A percentile compares a stretch with the other conserved stretches of the same genome.
Evolutionary conservation across 2,329 filamentous ascomycete species (phyloP).

Genomic region (Colletotrichum musae): DNA sequence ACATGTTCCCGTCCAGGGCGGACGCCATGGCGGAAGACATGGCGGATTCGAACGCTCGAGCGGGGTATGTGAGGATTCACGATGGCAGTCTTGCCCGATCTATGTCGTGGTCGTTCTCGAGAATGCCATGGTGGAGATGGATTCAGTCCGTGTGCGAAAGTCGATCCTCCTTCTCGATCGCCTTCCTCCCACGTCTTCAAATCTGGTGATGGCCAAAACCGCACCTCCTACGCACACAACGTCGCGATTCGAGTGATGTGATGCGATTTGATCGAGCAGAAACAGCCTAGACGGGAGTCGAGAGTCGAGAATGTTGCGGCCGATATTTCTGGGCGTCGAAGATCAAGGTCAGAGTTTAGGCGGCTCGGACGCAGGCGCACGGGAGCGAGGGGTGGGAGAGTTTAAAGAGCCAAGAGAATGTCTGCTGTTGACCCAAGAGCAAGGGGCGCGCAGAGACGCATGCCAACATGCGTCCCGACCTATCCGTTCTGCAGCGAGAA

Average conservation of each 20-base stretch:
- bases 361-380: conserved; percentile 1
- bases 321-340: conserved; percentile 13
- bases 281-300: conserved; percentile 1
- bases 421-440: background rate
- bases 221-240: background rate
- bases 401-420: conserved; percentile 19
- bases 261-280: background rate
- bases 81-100: conserved; percentile 28
- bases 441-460: conserved; percentile 23
- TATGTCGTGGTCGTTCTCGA: conserved; percentile 29
- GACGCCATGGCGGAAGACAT: background rate
- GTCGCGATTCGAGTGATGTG: background rate
- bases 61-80: conserved; percentile 10
- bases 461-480: conserved; percentile 17
- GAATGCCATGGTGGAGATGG: conserved; percentile 30
- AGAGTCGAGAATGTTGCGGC: conserved; percentile 10
- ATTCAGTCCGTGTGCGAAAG: conserved; percentile 10
- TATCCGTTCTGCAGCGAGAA: conserved; percentile 26
- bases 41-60: conserved; percentile 7
- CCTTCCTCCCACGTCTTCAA: too few species aligned
- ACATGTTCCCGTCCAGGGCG: conserved; percentile 51
- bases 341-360: conserved; percentile 2
- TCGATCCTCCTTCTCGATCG: background rate
- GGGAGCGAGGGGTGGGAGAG: conserved; percentile 22
- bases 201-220: too few species aligned